Evolutionary conservation across 2,329 filamentous ascomycete genomes (phyloP).

Genomic region (Aspergillus melleus): DNA sequence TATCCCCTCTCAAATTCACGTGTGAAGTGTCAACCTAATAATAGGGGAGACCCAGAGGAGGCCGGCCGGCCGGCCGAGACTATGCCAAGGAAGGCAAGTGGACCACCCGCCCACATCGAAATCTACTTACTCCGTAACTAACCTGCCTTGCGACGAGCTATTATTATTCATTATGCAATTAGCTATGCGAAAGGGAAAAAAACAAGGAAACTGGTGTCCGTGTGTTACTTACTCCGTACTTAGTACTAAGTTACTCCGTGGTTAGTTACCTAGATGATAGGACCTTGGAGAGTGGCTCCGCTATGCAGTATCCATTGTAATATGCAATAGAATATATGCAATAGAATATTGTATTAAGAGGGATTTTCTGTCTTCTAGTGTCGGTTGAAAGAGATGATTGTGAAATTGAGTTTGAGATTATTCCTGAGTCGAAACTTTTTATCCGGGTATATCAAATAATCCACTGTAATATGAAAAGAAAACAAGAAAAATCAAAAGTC

Average conservation of each 20-base stretch:
- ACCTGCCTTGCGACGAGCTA: neutral
- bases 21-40: neutral
- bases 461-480: neutral
- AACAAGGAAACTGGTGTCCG: neutral
- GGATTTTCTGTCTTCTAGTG: no score
- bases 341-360: neutral
- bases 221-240: neutral
- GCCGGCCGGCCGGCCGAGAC: neutral
- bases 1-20: neutral
- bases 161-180: neutral
- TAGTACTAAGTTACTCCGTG: no score
- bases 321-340: neutral
- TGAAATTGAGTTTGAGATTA: neutral
- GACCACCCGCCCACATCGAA: neutral
- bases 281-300: no score
- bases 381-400: neutral
- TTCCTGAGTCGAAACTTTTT: neutral
- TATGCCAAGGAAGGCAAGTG: neutral
- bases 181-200: neutral
- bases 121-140: neutral
- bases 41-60: neutral
- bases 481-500: neutral
- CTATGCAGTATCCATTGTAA: no score
- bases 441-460: neutral
- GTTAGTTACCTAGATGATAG: no score